Evolutionary conservation across 1,284 basidiomycete genomes (phyloP).

Genomic region (Ganoderma boninense): DNA sequence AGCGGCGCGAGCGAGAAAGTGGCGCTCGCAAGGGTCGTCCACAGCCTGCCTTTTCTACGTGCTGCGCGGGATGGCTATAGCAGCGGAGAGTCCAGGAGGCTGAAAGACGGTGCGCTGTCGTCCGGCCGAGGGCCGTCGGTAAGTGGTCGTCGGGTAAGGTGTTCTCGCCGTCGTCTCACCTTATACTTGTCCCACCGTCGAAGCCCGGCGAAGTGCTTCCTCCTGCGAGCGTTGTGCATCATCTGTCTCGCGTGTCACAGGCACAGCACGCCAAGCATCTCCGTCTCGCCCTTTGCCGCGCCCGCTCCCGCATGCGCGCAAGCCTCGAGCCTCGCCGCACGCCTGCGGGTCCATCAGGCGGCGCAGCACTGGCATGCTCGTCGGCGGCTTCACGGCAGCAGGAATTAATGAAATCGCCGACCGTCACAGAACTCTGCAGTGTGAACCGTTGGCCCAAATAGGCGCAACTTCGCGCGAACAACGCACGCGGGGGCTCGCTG

Average conservation of each 20-base stretch:
- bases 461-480: not conserved
- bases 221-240: not conserved
- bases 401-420: not conserved
- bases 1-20: not conserved
- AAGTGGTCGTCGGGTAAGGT: not conserved
- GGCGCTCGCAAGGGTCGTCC: not conserved
- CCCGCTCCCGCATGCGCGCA: not conserved
- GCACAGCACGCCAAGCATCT: not conserved
- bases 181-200: not conserved
- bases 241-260: conserved; percentile 2
- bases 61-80: not conserved
- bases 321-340: not conserved
- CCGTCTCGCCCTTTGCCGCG: not conserved
- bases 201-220: not conserved
- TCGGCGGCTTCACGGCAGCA: not conserved
- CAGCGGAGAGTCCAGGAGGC: not conserved
- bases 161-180: not conserved
- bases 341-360: not conserved
- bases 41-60: conserved; percentile 4
- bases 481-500: not conserved
- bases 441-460: not conserved
- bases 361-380: not conserved
- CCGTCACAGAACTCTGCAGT: not conserved
- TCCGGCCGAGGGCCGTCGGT: conserved; percentile 7
- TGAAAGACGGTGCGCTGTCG: not conserved